Base-by-base conservation (phyloP, 2,329 filamentous ascomycete genomes). In the Coniella vitis region DNA sequence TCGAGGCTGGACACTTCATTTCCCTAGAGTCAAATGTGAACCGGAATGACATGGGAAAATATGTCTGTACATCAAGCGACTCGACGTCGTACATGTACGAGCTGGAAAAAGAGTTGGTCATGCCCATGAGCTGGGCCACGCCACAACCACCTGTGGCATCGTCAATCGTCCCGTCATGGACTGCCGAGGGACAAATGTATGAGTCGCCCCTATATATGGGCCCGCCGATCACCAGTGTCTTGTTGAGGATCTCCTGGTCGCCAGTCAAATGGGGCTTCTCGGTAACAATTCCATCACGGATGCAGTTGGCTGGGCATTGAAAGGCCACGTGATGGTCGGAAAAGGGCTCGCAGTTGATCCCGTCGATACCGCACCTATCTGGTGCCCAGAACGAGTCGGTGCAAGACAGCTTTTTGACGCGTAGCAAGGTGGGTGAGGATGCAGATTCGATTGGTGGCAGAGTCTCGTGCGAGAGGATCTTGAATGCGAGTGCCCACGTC, bases 1-100 rank as follows among this genome's bases (percentile, higher is more conserved):
- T 85, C 10, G 25, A 5, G 10, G 25, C 10, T 10, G 75, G 67
- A 8, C 89, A 74, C 22, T 75, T 75, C 2, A 72, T 65, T 4
- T 87, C 67, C 16, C 48, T 54, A 4, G 52, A 53, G 1, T 54
- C 54, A 13, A 49, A 25, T 7, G 48, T 46, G 58, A 98, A 97
- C 17, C 79, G 80, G 63, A 88, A 96, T 0, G 90, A 84, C 31
- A 87, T 83, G 1, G 93, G 91, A 59, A 98, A 98, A 56, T 88
- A 89, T 0, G 89, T 91, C 54, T 90, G 79, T 61, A 98, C 97
- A 3, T 68, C 76, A 45, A 87, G 72, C 55, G 89, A 95, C 22
- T 71, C 68, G 55, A 97, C 88, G 45, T 84, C 87, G 60, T 94
- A 74, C 17, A 74, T 74, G 42, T 78, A 76, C 9, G 83, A 82